Percentiles rank a stretch among this genome's conserved stretches.
These are phyloP conservation scores for Digitaria exilis DNA, from an alignment of 202 grass and related monocot species.

Conservation along the genomic window DNA sequence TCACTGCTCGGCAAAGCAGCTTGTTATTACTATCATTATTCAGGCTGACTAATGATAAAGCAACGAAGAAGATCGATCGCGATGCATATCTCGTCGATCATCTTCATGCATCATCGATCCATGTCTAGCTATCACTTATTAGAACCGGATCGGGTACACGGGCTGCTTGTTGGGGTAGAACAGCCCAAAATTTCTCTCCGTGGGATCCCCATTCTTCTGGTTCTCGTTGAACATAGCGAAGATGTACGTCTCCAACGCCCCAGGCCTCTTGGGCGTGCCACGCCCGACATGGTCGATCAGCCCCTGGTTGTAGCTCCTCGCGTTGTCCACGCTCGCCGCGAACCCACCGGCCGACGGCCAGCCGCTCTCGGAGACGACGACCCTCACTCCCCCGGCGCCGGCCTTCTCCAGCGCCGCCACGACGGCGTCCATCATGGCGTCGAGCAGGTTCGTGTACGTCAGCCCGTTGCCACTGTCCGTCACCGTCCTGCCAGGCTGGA, in stretches of 20 bases:
- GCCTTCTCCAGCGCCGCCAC: conserved; percentile 58
- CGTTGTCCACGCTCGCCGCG: conserved; percentile 47
- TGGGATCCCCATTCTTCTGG: conserved; percentile 29
- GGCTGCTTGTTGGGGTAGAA: conserved; percentile 49
- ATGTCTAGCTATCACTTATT: background rate
- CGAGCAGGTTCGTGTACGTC: conserved; percentile 60
- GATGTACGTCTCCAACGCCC: conserved; percentile 42
- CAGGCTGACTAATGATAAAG: too few species aligned
- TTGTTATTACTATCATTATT: too few species aligned
- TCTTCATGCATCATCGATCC: background rate
- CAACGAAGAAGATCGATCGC: too few species aligned
- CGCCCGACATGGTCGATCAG: conserved; percentile 53
- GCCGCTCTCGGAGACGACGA: conserved; percentile 63
- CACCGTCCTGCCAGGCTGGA: conserved; percentile 51
- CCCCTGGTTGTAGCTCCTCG: conserved; percentile 50
- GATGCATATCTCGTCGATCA: background rate
- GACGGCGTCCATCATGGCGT: conserved; percentile 52
- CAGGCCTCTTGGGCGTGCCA: conserved; percentile 52
- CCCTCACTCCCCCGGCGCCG: background rate
- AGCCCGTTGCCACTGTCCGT: conserved; percentile 35
- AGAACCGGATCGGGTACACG: conserved; percentile 44
- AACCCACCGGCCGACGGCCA: conserved; percentile 64
- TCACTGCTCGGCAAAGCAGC: too few species aligned
- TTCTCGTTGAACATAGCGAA: conserved; percentile 83
- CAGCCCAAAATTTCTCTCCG: conserved; percentile 56